These are phyloP conservation scores for Trichoderma sp. DNA, from an alignment of 2,329 filamentous ascomycete species.

Conservation along the genomic window DNA sequence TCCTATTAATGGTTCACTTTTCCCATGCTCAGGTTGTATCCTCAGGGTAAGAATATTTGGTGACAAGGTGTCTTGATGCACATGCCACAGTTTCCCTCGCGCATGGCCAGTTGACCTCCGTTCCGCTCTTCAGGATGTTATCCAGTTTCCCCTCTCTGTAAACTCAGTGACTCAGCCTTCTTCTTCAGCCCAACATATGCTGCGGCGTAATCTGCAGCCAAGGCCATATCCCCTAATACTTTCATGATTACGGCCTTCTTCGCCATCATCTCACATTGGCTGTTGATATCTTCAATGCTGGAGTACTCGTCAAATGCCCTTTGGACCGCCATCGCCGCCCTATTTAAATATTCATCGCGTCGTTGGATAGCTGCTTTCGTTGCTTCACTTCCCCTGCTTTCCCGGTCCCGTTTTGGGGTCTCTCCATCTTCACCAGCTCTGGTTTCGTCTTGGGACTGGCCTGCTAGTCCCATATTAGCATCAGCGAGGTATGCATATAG, in stretches of 20 bases:
- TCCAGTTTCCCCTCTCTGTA: constrained; percentile 20
- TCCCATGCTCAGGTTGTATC: neutral
- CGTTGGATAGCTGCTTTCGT: constrained; percentile 26
- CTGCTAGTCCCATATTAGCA: constrained; percentile 74
- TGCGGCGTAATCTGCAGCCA: constrained; percentile 66
- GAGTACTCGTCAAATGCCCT: constrained; percentile 64
- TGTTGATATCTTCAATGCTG: constrained; percentile 61
- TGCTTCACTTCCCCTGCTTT: neutral
- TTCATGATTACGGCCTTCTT: constrained; percentile 80
- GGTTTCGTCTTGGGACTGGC: constrained; percentile 32
- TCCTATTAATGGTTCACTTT: neutral
- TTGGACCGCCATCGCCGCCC: constrained; percentile 60
- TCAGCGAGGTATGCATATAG: constrained; percentile 73
- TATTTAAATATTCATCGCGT: constrained; percentile 56
- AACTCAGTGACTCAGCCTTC: constrained; percentile 32
- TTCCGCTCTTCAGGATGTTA: neutral
- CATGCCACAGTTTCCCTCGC: neutral
- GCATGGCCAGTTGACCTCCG: neutral
- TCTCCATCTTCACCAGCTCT: neutral
- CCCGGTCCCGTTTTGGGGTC: neutral
- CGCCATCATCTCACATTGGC: constrained; percentile 74
- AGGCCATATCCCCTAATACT: constrained; percentile 60
- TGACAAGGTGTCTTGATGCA: neutral
- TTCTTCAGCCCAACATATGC: constrained; percentile 60
- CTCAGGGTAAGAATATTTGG: neutral